phyloP scores from a whole-genome alignment of 1,139 yeast genomes.

The Geotrichum citri-aurantii region DNA sequence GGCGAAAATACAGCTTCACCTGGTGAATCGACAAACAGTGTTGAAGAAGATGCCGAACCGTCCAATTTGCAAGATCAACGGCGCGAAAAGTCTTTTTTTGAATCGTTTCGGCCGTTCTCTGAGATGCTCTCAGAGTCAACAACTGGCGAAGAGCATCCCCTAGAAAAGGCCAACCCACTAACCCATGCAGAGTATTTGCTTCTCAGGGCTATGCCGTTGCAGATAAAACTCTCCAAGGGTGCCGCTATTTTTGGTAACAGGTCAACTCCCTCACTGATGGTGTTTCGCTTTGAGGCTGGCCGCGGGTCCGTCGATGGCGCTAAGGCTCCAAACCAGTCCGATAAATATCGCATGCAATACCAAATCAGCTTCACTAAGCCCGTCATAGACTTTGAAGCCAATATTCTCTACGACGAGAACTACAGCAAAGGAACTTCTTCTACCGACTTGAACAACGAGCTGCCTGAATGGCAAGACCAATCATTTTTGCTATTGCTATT shows the following conservation, averaged over 20 bases:
- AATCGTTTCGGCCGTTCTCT: slow-evolving; percentile 11
- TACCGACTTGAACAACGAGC: not conserved
- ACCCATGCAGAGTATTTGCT: slow-evolving; percentile 27
- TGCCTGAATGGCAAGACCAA: slow-evolving; percentile 2
- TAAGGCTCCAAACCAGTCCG: slow-evolving; percentile 46
- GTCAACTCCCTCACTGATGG: slow-evolving; percentile 65
- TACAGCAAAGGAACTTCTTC: not conserved
- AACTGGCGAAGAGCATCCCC: not conserved
- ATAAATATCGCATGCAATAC: slow-evolving; percentile 47
- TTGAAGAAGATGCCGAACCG: not conserved
- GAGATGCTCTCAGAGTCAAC: slow-evolving; percentile 2
- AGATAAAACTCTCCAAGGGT: slow-evolving; percentile 55
- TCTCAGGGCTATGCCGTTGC: slow-evolving; percentile 51
- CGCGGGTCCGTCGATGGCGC: slow-evolving; percentile 57
- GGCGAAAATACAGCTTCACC: not conserved
- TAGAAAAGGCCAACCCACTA: not conserved
- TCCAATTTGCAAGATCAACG: not conserved
- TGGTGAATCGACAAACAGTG: not conserved
- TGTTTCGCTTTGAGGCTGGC: slow-evolving; percentile 53
- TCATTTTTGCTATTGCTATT: not conserved
- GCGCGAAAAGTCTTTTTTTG: slow-evolving; percentile 5
- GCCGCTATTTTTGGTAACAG: slow-evolving; percentile 75
- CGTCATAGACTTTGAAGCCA: slow-evolving; percentile 59
- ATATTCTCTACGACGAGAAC: slow-evolving; percentile 47
- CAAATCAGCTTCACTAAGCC: slow-evolving; percentile 47